These are phyloP conservation scores for Cryoendolithus antarcticus DNA, from an alignment of 2,329 filamentous ascomycete genomes.

Conservation along the genomic window DNA sequence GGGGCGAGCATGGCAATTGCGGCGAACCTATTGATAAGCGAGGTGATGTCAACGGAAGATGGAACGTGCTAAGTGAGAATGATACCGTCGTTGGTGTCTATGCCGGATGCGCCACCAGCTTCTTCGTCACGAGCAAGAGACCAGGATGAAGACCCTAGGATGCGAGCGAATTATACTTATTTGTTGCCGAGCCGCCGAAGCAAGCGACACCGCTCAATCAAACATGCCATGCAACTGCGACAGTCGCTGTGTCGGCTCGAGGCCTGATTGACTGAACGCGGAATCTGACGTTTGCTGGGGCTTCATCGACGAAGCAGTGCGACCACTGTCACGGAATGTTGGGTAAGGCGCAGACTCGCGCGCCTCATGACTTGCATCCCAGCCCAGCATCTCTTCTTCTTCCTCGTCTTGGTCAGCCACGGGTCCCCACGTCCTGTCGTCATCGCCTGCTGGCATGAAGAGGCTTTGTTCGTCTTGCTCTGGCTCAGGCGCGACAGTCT, in stretches of 20 bases:
- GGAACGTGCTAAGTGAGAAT: conserved; percentile 50
- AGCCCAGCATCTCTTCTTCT: conserved; percentile 56
- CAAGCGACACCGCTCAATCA: conserved; percentile 16
- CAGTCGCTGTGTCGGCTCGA: conserved; percentile 63
- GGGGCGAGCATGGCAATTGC: conserved; percentile 97
- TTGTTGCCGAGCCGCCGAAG: conserved; percentile 22
- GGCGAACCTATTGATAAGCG: conserved; percentile 51
- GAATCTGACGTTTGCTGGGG: conserved; percentile 2
- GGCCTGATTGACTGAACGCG: conserved; percentile 15
- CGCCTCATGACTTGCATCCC: conserved; percentile 58
- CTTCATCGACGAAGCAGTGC: conserved; percentile 6
- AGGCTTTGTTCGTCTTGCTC: conserved; percentile 54
- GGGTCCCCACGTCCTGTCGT: conserved; percentile 60
- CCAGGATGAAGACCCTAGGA: conserved; percentile 39
- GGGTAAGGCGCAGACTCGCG: conserved; percentile 33
- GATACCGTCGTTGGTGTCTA: conserved; percentile 50
- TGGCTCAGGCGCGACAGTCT: conserved; percentile 37
- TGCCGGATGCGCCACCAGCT: conserved; percentile 86
- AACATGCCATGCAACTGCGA: conserved; percentile 42
- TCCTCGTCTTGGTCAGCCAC: conserved; percentile 49
- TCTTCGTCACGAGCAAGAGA: conserved; percentile 49
- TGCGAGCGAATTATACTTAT: conserved; percentile 61
- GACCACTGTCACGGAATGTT: conserved; percentile 32
- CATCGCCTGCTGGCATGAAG: conserved; percentile 55
- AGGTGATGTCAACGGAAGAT: conserved; percentile 56